These are phyloP conservation scores for Phaseolus lunatus DNA, from an alignment of 306 rosid genomes.

Conservation along the genomic window DNA sequence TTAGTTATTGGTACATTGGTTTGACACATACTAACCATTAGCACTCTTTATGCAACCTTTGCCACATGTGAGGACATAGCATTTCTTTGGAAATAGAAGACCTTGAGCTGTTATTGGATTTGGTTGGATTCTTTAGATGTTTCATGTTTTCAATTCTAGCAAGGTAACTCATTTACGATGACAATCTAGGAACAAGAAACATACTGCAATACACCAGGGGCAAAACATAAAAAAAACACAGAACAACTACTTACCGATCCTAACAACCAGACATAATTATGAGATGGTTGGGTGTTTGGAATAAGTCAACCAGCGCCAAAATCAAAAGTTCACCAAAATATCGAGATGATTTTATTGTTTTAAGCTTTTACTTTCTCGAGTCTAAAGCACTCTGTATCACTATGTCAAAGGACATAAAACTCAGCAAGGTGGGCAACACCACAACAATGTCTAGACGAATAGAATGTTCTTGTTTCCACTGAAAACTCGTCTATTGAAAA, in stretches of 20 bases:
- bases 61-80: background rate
- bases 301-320: background rate
- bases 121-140: conserved; percentile 15
- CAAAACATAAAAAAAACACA: background rate
- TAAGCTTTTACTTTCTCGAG: background rate
- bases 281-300: background rate
- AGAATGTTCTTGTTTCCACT: background rate
- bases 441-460: background rate
- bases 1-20: conserved; percentile 7
- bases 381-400: background rate
- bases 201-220: background rate
- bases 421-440: background rate
- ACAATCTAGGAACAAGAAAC: conserved; percentile 29
- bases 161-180: background rate
- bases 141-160: conserved; percentile 15
- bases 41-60: background rate
- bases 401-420: conserved; percentile 8
- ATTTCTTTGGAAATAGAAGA: conserved; percentile 24
- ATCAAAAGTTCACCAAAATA: conserved; percentile 16
- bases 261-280: conserved; percentile 9
- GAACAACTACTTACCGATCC: background rate
- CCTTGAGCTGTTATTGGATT: background rate
- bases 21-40: background rate
- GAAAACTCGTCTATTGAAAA: background rate
- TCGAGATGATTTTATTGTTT: background rate